These are phyloP conservation scores for Thermomyces lanuginosus DNA, from an alignment of 2,329 filamentous ascomycete genomes.

Conservation along the genomic window DNA sequence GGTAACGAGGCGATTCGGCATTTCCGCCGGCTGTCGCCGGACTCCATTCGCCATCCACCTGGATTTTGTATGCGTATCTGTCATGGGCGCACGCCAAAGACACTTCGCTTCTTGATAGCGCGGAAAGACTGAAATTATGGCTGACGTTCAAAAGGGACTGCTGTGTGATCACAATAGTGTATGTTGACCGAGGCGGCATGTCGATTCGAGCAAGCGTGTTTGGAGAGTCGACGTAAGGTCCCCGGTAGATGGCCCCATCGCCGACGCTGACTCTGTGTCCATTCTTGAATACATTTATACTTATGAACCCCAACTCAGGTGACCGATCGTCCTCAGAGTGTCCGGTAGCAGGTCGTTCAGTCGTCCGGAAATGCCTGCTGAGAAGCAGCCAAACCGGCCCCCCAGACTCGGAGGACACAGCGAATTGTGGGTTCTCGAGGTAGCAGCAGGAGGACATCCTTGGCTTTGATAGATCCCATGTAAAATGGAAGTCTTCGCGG, in stretches of 20 bases:
- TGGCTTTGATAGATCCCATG: conserved; percentile 49
- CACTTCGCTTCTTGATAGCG: conserved; percentile 54
- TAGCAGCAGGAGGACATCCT: conserved; percentile 56
- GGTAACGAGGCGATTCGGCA: conserved; percentile 56
- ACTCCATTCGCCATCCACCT: conserved; percentile 55
- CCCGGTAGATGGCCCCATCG: conserved; percentile 54
- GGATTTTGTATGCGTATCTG: conserved; percentile 42
- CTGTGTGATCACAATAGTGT: conserved; percentile 57
- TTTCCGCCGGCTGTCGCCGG: conserved; percentile 70
- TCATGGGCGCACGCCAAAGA: conserved; percentile 45
- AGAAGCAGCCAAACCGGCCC: conserved; percentile 70
- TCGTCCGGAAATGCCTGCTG: conserved; percentile 67
- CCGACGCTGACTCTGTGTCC: conserved; percentile 60
- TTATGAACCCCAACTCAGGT: conserved; percentile 63
- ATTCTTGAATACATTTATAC: conserved; percentile 63
- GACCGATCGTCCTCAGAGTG: conserved; percentile 24
- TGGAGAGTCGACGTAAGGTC: conserved; percentile 83
- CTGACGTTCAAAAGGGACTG: conserved; percentile 55
- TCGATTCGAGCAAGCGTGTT: conserved; percentile 73
- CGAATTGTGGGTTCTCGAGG: conserved; percentile 47
- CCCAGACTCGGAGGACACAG: conserved; percentile 35
- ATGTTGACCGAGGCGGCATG: conserved; percentile 33
- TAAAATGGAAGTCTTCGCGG: conserved; percentile 79
- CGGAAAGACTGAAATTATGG: conserved; percentile 76
- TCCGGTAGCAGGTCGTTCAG: conserved; percentile 30